phyloP scores from a whole-genome alignment of 108 stramenopile species.

The Cyclotella cryptica region DNA sequence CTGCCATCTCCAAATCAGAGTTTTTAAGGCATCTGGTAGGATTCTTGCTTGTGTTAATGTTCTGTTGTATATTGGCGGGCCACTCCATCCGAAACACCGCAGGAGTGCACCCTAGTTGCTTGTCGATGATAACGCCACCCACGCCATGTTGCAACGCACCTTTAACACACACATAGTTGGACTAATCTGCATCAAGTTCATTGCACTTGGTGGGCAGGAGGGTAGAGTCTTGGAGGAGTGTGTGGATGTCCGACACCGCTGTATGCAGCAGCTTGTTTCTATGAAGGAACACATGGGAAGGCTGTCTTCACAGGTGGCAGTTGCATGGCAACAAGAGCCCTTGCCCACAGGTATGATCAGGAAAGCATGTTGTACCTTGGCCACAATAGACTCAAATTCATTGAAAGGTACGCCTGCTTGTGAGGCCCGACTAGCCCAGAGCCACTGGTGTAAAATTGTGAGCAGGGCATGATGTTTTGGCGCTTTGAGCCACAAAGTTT shows the following conservation, averaged over 20 bases:
- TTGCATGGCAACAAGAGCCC: conserved; percentile 6
- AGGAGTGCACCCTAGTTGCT: background rate
- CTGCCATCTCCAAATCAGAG: conserved; percentile 28
- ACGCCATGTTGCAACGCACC: conserved; percentile 30
- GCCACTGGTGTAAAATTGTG: background rate
- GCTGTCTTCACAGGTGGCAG: background rate
- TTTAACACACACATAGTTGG: conserved; percentile 7
- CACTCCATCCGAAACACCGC: conserved; percentile 19
- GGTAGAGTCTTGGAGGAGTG: background rate
- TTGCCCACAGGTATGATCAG: conserved; percentile 10
- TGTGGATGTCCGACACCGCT: background rate
- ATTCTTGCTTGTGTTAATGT: conserved; percentile 30
- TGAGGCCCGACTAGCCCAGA: background rate
- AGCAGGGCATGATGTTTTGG: background rate
- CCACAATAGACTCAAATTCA: background rate
- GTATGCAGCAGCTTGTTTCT: background rate
- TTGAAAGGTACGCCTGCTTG: background rate
- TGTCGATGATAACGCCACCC: conserved; percentile 40
- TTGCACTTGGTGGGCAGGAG: conserved; percentile 4
- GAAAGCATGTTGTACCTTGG: conserved; percentile 14
- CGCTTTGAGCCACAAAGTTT: too few species aligned
- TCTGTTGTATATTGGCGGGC: conserved; percentile 20
- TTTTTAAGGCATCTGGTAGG: conserved; percentile 38
- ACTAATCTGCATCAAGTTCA: background rate
- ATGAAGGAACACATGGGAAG: background rate